A percentile compares a stretch with the other conserved stretches of the same genome.
Evolutionary conservation across 1,284 basidiomycete species (phyloP).

Genomic region (Fomitiporia mediterranea): DNA sequence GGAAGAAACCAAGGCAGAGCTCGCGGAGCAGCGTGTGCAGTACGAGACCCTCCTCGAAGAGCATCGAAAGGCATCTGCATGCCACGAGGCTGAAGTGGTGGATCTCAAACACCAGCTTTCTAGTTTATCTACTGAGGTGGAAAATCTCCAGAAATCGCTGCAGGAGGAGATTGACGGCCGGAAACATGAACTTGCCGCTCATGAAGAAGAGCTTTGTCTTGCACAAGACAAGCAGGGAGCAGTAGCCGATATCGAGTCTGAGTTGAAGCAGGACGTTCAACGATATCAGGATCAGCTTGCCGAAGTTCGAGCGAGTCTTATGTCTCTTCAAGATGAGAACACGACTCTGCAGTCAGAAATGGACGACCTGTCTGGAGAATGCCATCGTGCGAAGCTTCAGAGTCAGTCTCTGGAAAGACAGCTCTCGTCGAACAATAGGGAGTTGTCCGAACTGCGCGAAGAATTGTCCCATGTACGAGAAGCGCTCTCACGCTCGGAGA

Average conservation of each 20-base stretch:
- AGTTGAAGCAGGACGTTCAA: conserved; percentile 24
- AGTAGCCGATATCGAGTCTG: conserved; percentile 17
- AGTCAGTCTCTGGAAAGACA: conserved; percentile 58
- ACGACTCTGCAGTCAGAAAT: conserved; percentile 45
- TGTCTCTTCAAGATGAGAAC: conserved; percentile 45
- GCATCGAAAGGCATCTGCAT: not conserved
- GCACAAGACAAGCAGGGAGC: conserved; percentile 18
- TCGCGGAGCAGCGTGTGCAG: conserved; percentile 7
- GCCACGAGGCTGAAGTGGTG: conserved; percentile 13
- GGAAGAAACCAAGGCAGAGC: conserved; percentile 9
- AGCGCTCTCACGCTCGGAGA: conserved; percentile 48
- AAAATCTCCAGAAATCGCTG: conserved; percentile 21
- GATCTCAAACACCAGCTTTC: conserved; percentile 25
- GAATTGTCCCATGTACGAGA: conserved; percentile 44
- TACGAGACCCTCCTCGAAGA: conserved; percentile 8
- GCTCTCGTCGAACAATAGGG: conserved; percentile 33
- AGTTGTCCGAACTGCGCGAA: conserved; percentile 37
- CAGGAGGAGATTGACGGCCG: conserved; percentile 25
- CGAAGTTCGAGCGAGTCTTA: conserved; percentile 28
- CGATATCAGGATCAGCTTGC: conserved; percentile 28
- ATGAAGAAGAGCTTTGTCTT: conserved; percentile 18
- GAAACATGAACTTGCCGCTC: conserved; percentile 11
- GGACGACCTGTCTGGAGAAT: conserved; percentile 56
- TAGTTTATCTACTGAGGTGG: conserved; percentile 7
- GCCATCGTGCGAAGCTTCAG: conserved; percentile 56